Evolutionary conservation across 1,284 basidiomycete genomes (phyloP).

Genomic region (Tilletia caries): DNA sequence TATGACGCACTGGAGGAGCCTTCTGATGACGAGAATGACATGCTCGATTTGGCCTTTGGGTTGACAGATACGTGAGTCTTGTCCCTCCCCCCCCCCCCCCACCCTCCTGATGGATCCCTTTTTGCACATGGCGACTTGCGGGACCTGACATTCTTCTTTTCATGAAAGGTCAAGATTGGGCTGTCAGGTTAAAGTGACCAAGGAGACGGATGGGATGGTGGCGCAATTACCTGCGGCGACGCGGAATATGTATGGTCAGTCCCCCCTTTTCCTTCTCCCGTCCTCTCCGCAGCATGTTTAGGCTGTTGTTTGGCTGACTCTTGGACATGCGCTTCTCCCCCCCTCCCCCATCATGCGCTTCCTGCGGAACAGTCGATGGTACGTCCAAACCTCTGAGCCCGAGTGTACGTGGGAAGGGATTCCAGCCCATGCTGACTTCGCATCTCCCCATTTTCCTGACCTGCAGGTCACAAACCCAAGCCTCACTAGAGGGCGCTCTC

Average conservation of each 20-base stretch:
- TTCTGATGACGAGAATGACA: constrained; percentile 85
- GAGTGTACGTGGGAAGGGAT: too few relatives aligned
- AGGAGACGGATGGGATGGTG: constrained; percentile 78
- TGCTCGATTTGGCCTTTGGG: constrained; percentile 97
- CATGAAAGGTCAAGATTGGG: constrained; percentile 60
- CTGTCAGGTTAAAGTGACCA: constrained; percentile 77
- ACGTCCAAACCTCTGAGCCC: not conserved
- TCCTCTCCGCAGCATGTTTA: too few relatives aligned
- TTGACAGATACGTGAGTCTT: constrained; percentile 80
- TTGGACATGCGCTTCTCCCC: not conserved
- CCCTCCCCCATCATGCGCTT: not conserved
- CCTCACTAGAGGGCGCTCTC: not conserved
- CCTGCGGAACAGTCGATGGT: not conserved
- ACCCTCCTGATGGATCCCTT: too few relatives aligned
- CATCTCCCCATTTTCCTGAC: not conserved
- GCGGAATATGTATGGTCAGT: constrained; percentile 79
- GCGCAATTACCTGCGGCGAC: constrained; percentile 87
- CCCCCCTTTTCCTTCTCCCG: constrained; percentile 53
- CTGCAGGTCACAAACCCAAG: not conserved
- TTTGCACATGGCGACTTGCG: too few relatives aligned
- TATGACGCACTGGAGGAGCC: constrained; percentile 86
- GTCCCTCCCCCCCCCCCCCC: too few relatives aligned
- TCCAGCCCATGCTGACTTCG: not conserved
- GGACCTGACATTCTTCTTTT: too few relatives aligned
- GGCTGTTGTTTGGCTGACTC: not conserved